Conservation (phyloP, 768 basidiomycete species). For the Leccinum ochraceum region DNA sequence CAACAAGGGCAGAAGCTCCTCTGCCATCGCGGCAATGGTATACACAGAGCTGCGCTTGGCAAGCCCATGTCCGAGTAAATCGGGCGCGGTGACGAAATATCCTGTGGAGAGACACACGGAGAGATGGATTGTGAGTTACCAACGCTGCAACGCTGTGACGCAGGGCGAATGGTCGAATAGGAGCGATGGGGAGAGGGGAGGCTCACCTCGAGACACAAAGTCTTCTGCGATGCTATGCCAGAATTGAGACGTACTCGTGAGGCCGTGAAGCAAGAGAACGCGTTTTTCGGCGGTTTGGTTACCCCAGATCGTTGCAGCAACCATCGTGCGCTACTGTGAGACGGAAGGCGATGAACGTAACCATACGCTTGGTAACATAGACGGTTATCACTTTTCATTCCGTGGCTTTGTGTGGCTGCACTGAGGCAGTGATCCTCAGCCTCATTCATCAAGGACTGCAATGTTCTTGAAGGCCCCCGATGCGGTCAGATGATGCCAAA, state of each 20-base stretch:
- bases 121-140: not conserved
- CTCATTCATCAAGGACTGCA: too few relatives aligned
- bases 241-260: conserved; percentile 11
- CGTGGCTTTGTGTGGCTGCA: too few relatives aligned
- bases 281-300: conserved; percentile 16
- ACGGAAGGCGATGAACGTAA: not conserved
- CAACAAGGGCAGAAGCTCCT: conserved; percentile 18
- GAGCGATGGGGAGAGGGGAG: not conserved
- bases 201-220: conserved; percentile 20
- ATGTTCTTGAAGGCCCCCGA: too few relatives aligned
- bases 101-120: conserved; percentile 1
- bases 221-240: conserved; percentile 18
- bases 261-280: conserved; percentile 24
- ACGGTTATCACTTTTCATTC: too few relatives aligned
- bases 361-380: too few relatives aligned
- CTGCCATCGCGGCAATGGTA: conserved; percentile 15
- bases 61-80: conserved; percentile 25
- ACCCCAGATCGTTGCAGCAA: conserved; percentile 19
- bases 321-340: not conserved
- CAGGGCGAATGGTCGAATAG: not conserved
- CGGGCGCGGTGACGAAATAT: conserved; percentile 26
- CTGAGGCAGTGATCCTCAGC: too few relatives aligned
- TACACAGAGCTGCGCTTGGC: conserved; percentile 13
- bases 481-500: too few relatives aligned
- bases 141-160: not conserved